Percentiles rank a stretch among this genome's conserved stretches.
These are phyloP conservation scores for Ustanciosporium gigantosporum DNA, from an alignment of 1,284 basidiomycete genomes.

Conservation along the genomic window DNA sequence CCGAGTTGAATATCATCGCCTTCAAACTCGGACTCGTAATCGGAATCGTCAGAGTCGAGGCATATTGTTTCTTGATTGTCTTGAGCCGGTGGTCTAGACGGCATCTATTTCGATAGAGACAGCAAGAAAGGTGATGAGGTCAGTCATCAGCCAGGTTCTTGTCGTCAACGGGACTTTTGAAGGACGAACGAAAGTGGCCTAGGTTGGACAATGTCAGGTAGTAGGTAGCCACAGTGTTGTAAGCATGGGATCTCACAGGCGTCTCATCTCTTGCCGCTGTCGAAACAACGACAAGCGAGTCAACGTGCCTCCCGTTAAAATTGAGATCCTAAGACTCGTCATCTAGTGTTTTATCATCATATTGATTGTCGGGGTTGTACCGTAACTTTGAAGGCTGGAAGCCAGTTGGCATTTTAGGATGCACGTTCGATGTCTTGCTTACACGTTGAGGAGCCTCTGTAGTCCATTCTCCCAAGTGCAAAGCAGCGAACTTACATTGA, in stretches of 20 bases:
- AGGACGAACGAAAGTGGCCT: no score
- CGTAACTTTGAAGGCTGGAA: no score
- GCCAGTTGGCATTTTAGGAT: neutral
- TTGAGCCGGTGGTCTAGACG: constrained; percentile 36
- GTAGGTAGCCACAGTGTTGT: constrained; percentile 54
- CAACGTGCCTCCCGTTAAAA: constrained; percentile 35
- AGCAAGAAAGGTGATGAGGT: constrained; percentile 4
- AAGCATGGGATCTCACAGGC: constrained; percentile 43
- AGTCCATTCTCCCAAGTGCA: no score
- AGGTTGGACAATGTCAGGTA: no score
- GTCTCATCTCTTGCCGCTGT: constrained; percentile 9
- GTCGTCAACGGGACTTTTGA: neutral
- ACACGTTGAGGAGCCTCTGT: no score
- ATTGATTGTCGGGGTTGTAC: no score
- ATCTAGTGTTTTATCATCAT: constrained; percentile 54
- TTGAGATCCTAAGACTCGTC: constrained; percentile 54
- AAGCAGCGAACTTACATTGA: no score
- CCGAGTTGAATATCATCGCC: constrained; percentile 53
- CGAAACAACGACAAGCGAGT: constrained; percentile 1
- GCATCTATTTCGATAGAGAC: no score
- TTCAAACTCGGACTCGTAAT: constrained; percentile 43
- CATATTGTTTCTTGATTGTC: no score
- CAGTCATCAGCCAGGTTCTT: neutral
- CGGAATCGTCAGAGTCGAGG: no score
- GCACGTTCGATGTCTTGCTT: no score